phyloP scores from a whole-genome alignment of 352 stramenopile genomes.

The Hyaloperonospora brassicae region DNA sequence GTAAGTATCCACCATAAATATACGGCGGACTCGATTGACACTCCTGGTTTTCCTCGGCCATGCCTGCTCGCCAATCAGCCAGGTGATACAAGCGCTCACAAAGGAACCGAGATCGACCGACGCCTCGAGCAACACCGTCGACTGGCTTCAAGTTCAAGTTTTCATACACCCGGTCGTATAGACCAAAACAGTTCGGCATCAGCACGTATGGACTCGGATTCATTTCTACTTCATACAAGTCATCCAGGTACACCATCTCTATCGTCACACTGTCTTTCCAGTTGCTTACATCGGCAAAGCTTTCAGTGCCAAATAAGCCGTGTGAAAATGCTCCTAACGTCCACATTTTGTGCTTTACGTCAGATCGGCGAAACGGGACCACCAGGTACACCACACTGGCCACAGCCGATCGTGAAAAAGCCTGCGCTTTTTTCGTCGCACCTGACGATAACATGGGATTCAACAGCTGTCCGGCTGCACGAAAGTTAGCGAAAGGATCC shows the following conservation, averaged over 20 bases:
- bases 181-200: constrained; percentile 47
- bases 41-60: constrained; percentile 4
- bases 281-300: constrained; percentile 10
- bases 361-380: constrained; percentile 46
- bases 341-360: constrained; percentile 74
- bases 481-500: constrained; percentile 64
- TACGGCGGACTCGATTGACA: constrained; percentile 14
- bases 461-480: constrained; percentile 48
- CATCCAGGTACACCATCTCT: constrained; percentile 64
- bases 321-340: constrained; percentile 49
- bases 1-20: constrained; percentile 45
- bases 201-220: constrained; percentile 51
- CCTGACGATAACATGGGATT: constrained; percentile 39
- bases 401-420: constrained; percentile 53
- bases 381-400: constrained; percentile 69
- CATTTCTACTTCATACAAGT: constrained; percentile 57
- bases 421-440: constrained; percentile 48
- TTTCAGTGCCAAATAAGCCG: constrained; percentile 43
- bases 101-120: constrained; percentile 32
- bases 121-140: constrained; percentile 9
- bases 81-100: constrained; percentile 62
- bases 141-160: constrained; percentile 42
- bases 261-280: constrained; percentile 59
- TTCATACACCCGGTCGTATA: constrained; percentile 68
- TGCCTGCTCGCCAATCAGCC: constrained; percentile 27